These are phyloP conservation scores for Flaveria sonorensis DNA, from an alignment of 129 eudicot genomes.

Conservation along the genomic window DNA sequence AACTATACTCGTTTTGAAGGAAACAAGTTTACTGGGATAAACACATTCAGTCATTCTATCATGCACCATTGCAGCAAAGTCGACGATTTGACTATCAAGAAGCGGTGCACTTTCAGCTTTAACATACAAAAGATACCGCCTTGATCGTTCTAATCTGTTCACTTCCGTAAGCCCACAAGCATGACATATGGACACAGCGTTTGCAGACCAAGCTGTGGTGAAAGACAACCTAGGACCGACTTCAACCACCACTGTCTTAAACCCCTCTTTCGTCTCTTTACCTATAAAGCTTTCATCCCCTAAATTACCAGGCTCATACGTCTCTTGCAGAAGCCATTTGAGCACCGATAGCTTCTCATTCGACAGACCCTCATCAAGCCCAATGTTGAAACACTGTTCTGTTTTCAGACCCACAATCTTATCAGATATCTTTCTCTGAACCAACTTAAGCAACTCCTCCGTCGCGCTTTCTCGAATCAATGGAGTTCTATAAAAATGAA, in stretches of 20 bases:
- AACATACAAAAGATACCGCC: slow-evolving; percentile 65
- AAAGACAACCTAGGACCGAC: slow-evolving; percentile 91
- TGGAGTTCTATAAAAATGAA: slow-evolving; percentile 78
- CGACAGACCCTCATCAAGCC: slow-evolving; percentile 50
- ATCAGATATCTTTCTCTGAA: slow-evolving; percentile 68
- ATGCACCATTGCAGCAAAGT: slow-evolving; percentile 81
- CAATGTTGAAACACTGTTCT: slow-evolving; percentile 85
- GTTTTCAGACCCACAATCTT: slow-evolving; percentile 75
- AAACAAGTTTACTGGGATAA: slow-evolving; percentile 56
- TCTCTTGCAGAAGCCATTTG: slow-evolving; percentile 76
- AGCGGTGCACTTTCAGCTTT: slow-evolving; percentile 45
- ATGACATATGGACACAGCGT: slow-evolving; percentile 83
- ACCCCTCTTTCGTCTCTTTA: slow-evolving; percentile 40
- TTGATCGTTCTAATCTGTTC: slow-evolving; percentile 74
- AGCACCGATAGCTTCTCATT: slow-evolving; percentile 68
- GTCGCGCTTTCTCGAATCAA: slow-evolving; percentile 71
- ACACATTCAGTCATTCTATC: slow-evolving; percentile 95
- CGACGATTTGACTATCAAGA: slow-evolving; percentile 59
- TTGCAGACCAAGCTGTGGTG: slow-evolving; percentile 90
- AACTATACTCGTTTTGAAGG: slow-evolving; percentile 63
- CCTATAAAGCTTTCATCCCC: slow-evolving; percentile 67
- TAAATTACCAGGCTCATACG: slow-evolving; percentile 78
- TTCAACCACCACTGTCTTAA: slow-evolving; percentile 54
- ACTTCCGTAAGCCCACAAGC: slow-evolving; percentile 84
- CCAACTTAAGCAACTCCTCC: slow-evolving; percentile 59